Percentiles rank a stretch among this genome's conserved stretches.
phyloP scores from a whole-genome alignment of 805 yeast species.

The Grigorovia humatica region DNA sequence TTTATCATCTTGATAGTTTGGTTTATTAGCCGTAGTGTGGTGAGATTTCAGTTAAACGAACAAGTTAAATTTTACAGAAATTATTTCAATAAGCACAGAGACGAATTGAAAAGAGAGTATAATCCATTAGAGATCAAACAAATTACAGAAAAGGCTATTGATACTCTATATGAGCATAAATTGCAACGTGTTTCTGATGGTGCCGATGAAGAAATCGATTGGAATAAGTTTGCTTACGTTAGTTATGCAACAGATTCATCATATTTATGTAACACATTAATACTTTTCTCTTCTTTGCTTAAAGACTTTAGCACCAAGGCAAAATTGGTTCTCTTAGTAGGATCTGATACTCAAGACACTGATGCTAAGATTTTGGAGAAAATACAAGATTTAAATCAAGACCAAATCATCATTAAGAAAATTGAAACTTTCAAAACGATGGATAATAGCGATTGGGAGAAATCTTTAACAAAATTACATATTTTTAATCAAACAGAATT shows the following conservation, averaged over 20 bases:
- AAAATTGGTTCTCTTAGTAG: slow-evolving; percentile 37
- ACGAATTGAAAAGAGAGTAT: slow-evolving; percentile 14
- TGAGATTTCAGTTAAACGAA: slow-evolving; percentile 23
- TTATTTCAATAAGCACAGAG: slow-evolving; percentile 20
- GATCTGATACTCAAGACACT: slow-evolving; percentile 5
- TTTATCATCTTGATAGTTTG: slow-evolving; percentile 7
- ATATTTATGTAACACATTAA: slow-evolving; percentile 43
- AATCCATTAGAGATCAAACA: slow-evolving; percentile 25
- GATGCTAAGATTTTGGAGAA: slow-evolving; percentile 10
- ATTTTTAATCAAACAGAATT: slow-evolving; percentile 41
- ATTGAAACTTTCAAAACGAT: slow-evolving; percentile 16
- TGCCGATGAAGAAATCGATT: slow-evolving; percentile 23
- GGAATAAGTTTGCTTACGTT: slow-evolving; percentile 45
- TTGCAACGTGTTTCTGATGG: slow-evolving; percentile 7
- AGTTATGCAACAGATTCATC: slow-evolving; percentile 47
- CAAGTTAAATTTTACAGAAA: slow-evolving; percentile 22
- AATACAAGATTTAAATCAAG: slow-evolving; percentile 8
- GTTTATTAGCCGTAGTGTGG: slow-evolving; percentile 12
- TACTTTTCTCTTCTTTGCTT: slow-evolving; percentile 36
- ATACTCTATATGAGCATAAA: slow-evolving; percentile 11
- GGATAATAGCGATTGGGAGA: slow-evolving; percentile 35
- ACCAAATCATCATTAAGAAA: slow-evolving; percentile 20
- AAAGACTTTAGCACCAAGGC: slow-evolving; percentile 32
- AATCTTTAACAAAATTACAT: slow-evolving; percentile 45
- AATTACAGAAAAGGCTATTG: slow-evolving; percentile 20